Evolutionary conservation across 352 stramenopile genomes (phyloP).

Genomic region (Phytopythium mirpurense): DNA sequence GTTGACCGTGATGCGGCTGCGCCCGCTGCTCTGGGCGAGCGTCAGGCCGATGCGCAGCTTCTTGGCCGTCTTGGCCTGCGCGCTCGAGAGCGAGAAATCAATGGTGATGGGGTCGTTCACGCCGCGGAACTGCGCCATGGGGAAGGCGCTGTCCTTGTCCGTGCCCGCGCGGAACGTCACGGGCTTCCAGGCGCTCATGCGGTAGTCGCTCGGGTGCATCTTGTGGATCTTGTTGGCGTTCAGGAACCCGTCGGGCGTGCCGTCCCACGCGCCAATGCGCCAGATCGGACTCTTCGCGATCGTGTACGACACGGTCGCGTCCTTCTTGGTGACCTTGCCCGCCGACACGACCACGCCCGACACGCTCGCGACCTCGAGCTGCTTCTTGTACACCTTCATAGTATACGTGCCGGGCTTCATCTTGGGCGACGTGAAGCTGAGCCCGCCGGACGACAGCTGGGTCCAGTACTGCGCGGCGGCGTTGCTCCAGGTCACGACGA

Average conservation of each 20-base stretch:
- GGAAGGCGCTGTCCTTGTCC: constrained; percentile 25
- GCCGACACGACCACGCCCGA: constrained; percentile 15
- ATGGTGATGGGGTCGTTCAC: constrained; percentile 45
- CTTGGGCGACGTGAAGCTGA: constrained; percentile 28
- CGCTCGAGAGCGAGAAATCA: constrained; percentile 23
- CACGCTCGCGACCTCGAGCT: constrained; percentile 29
- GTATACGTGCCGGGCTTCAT: constrained; percentile 50
- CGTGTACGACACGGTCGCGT: constrained; percentile 21
- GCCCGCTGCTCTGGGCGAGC: constrained; percentile 36
- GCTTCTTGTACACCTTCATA: constrained; percentile 48
- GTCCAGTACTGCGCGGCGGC: constrained; percentile 43
- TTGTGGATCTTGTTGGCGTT: constrained; percentile 54
- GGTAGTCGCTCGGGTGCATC: constrained; percentile 42
- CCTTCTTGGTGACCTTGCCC: constrained; percentile 11
- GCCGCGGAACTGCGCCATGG: constrained; percentile 41
- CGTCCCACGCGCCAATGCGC: constrained; percentile 48
- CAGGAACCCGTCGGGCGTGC: constrained; percentile 38
- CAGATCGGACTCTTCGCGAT: constrained; percentile 24
- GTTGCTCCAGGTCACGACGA: constrained; percentile 42
- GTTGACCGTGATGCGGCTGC: constrained; percentile 36
- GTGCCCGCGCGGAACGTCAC: constrained; percentile 24
- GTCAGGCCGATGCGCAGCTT: constrained; percentile 40
- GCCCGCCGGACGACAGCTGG: constrained; percentile 8
- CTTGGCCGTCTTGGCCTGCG: constrained; percentile 13
- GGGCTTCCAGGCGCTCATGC: constrained; percentile 27